Conservation (phyloP, 345 rosid species). For the Lepidium sativum region DNA sequence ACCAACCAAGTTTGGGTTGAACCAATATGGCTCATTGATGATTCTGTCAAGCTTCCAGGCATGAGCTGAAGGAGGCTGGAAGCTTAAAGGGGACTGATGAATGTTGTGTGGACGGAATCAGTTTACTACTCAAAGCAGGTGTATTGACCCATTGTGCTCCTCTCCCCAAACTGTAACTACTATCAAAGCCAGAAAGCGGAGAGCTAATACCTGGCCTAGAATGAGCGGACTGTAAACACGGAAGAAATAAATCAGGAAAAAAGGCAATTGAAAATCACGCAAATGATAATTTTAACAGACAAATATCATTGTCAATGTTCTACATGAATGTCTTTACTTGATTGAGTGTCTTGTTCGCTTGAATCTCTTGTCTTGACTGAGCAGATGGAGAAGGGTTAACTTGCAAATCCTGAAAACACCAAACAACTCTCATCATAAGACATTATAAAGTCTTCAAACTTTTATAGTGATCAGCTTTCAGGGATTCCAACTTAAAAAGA, state of each 20-base stretch:
- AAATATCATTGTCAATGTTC: not conserved
- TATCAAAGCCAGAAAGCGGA: constrained; percentile 11
- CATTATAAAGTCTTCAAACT: not conserved
- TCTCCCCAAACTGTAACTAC: constrained; percentile 16
- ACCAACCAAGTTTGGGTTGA: constrained; percentile 10
- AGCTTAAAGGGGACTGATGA: constrained; percentile 11
- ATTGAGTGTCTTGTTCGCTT: not conserved
- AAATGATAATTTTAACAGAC: not conserved
- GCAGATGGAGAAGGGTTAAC: constrained; percentile 74
- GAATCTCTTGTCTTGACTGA: constrained; percentile 31
- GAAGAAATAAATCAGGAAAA: not conserved
- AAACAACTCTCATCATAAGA: not conserved
- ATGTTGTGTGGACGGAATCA: not conserved
- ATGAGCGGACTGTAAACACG: constrained; percentile 10
- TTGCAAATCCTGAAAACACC: constrained; percentile 66
- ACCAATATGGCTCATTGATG: constrained; percentile 5
- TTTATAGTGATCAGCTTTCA: not conserved
- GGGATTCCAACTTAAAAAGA: not conserved
- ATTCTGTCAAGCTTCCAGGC: constrained; percentile 4
- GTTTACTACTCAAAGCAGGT: constrained; percentile 21
- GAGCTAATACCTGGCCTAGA: constrained; percentile 11
- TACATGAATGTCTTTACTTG: constrained; percentile 14
- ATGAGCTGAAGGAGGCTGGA: constrained; percentile 13
- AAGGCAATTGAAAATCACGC: not conserved
- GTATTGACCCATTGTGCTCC: constrained; percentile 20